Evolutionary conservation across 768 basidiomycete species (phyloP).

Genomic region (Calocybe gangraenosa): DNA sequence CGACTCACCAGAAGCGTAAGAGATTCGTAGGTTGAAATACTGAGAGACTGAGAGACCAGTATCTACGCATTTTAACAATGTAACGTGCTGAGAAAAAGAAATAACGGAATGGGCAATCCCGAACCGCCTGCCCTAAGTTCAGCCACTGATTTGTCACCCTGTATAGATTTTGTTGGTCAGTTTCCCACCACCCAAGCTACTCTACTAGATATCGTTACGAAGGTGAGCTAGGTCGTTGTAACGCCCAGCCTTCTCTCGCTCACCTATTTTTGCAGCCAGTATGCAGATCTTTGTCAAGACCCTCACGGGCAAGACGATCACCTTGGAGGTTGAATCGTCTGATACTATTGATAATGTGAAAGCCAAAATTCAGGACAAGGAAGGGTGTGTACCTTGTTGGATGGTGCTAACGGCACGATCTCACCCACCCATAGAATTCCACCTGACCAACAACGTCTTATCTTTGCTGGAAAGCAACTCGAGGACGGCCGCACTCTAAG

Average conservation of each 20-base stretch:
- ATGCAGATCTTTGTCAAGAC: conserved; percentile 68
- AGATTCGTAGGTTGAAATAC: too few relatives aligned
- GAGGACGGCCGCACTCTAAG: conserved; percentile 95
- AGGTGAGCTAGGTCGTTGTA: conserved; percentile 26
- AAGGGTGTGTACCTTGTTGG: conserved; percentile 35
- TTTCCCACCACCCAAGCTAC: conserved; percentile 22
- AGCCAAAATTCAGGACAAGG: conserved; percentile 60
- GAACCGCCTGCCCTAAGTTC: conserved; percentile 31
- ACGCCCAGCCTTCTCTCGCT: conserved; percentile 11
- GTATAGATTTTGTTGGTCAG: conserved; percentile 12
- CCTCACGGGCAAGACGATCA: conserved; percentile 96
- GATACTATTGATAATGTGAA: conserved; percentile 98
- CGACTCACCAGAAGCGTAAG: too few relatives aligned
- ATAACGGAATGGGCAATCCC: too few relatives aligned
- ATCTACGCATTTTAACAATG: too few relatives aligned
- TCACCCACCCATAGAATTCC: conserved; percentile 58
- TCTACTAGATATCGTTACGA: conserved; percentile 13
- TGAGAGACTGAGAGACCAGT: too few relatives aligned
- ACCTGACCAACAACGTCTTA: conserved; percentile 92
- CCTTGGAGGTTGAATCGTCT: conserved; percentile 96
- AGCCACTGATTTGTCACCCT: conserved; percentile 31
- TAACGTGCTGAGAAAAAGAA: too few relatives aligned
- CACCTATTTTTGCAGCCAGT: conserved; percentile 17
- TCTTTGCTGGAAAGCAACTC: conserved; percentile 97
- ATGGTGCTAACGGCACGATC: not conserved